These are phyloP conservation scores for Penicillium sp. DNA, from an alignment of 2,329 filamentous ascomycete species.

Conservation along the genomic window DNA sequence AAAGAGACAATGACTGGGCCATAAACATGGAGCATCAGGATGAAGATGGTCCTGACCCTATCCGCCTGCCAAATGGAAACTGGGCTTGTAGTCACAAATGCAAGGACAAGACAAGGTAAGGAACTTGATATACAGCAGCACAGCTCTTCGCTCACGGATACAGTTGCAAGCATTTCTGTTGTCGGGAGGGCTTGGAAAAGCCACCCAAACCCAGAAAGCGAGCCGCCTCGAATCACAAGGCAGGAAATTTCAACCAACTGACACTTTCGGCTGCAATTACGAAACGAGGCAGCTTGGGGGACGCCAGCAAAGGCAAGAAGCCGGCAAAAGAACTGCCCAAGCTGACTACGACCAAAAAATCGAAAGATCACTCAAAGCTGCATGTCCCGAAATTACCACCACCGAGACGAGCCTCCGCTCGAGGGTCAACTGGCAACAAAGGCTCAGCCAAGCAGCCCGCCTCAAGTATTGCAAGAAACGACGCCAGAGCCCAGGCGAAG, in stretches of 20 bases:
- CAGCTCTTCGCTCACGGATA: slow-evolving; percentile 33
- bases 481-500: not conserved
- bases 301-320: slow-evolving; percentile 7
- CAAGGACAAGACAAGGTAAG: slow-evolving; percentile 56
- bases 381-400: not conserved
- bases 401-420: not conserved
- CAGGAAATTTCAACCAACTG: slow-evolving; percentile 32
- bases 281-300: slow-evolving; percentile 20
- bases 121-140: not conserved
- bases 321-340: not conserved
- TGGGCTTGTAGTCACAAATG: slow-evolving; percentile 75
- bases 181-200: slow-evolving; percentile 69
- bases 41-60: slow-evolving; percentile 41
- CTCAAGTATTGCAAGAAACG: not conserved
- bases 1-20: slow-evolving; percentile 10
- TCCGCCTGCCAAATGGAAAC: slow-evolving; percentile 66
- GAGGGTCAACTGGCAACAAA: not conserved
- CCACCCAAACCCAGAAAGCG: slow-evolving; percentile 51
- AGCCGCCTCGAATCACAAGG: slow-evolving; percentile 19
- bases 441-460: not conserved
- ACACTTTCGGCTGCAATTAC: slow-evolving; percentile 32
- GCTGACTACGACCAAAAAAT: not conserved
- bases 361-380: not conserved
- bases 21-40: slow-evolving; percentile 12
- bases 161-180: slow-evolving; percentile 72